phyloP scores from a whole-genome alignment of 2,329 filamentous ascomycete species.

The Mycosphaerella sp. region DNA sequence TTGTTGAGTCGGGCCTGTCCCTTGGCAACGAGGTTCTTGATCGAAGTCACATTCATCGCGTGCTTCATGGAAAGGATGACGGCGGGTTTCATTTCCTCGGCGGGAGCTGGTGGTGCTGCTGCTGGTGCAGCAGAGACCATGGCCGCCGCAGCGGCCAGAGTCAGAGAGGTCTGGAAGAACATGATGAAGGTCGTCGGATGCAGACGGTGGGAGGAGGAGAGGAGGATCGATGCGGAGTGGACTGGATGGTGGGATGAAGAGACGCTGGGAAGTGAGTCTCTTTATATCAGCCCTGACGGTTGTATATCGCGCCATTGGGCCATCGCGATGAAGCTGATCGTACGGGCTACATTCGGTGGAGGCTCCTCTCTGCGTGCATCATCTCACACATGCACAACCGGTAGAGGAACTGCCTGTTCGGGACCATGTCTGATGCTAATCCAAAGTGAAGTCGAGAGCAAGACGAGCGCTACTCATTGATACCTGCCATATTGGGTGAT shows the following conservation, averaged over 20 bases:
- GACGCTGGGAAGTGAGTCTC: not conserved
- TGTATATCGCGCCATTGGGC: not conserved
- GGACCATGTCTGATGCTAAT: not conserved
- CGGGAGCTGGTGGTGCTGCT: slow-evolving; percentile 6
- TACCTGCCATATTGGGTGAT: slow-evolving; percentile 5
- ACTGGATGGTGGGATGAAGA: not conserved
- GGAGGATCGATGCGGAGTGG: not conserved
- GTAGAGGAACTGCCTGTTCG: not conserved
- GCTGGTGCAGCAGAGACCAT: slow-evolving; percentile 13
- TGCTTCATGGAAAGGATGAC: slow-evolving; percentile 11
- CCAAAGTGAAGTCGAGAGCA: not conserved
- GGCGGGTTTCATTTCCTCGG: slow-evolving; percentile 4
- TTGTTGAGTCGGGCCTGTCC: slow-evolving; percentile 13
- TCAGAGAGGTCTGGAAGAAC: slow-evolving; percentile 14
- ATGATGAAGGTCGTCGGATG: slow-evolving; percentile 5
- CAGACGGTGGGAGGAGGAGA: not conserved
- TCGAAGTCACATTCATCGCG: slow-evolving; percentile 9
- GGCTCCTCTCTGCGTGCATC: not conserved
- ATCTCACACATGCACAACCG: not conserved
- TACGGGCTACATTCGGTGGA: not conserved
- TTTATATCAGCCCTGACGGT: not conserved
- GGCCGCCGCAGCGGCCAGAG: slow-evolving; percentile 14
- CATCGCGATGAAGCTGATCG: not conserved
- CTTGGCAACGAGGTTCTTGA: slow-evolving; percentile 15
- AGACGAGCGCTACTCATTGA: slow-evolving; percentile 2